These are phyloP conservation scores for Candida sojae DNA, from an alignment of 1,139 yeast genomes.

Conservation along the genomic window DNA sequence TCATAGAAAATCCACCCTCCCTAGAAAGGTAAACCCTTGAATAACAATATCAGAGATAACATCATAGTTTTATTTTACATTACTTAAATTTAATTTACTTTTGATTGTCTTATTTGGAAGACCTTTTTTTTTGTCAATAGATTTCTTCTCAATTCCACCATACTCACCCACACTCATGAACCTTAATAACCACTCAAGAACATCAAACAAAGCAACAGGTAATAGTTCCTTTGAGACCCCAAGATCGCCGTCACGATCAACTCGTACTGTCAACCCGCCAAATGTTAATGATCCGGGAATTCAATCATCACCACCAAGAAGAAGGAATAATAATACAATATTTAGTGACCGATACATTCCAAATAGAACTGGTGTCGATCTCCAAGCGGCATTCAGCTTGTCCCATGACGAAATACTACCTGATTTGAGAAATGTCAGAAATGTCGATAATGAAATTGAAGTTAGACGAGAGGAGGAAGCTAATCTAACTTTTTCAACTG, in stretches of 20 bases:
- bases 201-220: neutral
- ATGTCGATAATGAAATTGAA: constrained; percentile 62
- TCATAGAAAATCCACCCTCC: neutral
- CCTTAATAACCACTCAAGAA: neutral
- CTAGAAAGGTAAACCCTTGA: neutral
- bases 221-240: constrained; percentile 33
- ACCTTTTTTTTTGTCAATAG: too few species aligned
- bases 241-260: constrained; percentile 42
- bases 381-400: constrained; percentile 84
- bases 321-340: constrained; percentile 41
- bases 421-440: constrained; percentile 29
- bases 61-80: too few species aligned
- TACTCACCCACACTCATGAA: neutral
- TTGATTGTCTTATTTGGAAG: too few species aligned
- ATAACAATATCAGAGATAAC: too few species aligned
- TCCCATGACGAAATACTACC: constrained; percentile 49
- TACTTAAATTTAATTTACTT: too few species aligned
- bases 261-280: constrained; percentile 37
- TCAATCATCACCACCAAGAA: constrained; percentile 45
- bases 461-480: constrained; percentile 77
- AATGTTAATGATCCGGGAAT: constrained; percentile 29
- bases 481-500: constrained; percentile 80
- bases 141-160: neutral
- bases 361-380: constrained; percentile 77
- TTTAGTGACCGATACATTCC: constrained; percentile 90